Percentiles rank a stretch among this genome's conserved stretches.
phyloP scores from a whole-genome alignment of 352 stramenopile genomes.

The Globisporangium splendens region DNA sequence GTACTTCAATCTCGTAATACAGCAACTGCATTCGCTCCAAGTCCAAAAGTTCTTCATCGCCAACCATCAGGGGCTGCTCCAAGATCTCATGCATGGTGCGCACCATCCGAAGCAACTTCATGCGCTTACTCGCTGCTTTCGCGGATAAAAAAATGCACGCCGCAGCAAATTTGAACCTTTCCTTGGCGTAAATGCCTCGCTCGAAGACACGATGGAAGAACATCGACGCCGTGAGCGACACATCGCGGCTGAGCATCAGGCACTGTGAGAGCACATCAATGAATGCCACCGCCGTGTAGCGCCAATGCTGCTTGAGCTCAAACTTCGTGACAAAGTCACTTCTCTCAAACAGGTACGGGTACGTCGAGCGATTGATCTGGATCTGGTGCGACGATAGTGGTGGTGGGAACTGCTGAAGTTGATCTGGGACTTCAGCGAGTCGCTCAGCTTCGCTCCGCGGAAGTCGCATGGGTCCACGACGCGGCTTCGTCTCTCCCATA shows the following conservation, averaged over 20 bases:
- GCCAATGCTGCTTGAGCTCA: slow-evolving; percentile 81
- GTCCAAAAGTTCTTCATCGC: slow-evolving; percentile 83
- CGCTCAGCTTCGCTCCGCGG: slow-evolving; percentile 64
- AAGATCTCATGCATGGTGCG: slow-evolving; percentile 84
- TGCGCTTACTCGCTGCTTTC: slow-evolving; percentile 83
- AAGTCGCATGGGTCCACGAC: slow-evolving; percentile 42
- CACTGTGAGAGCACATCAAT: slow-evolving; percentile 75
- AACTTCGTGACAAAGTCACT: slow-evolving; percentile 47
- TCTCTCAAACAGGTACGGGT: slow-evolving; percentile 71
- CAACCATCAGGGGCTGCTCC: slow-evolving; percentile 58
- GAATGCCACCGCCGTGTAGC: slow-evolving; percentile 74
- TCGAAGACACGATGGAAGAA: slow-evolving; percentile 85
- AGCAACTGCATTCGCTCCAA: slow-evolving; percentile 82
- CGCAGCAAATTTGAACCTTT: slow-evolving; percentile 80
- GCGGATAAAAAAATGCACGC: slow-evolving; percentile 79
- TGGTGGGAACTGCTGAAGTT: slow-evolving; percentile 73
- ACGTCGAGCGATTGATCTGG: slow-evolving; percentile 72
- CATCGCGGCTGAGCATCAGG: slow-evolving; percentile 61
- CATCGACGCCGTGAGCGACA: slow-evolving; percentile 65
- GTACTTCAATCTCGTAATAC: slow-evolving; percentile 82
- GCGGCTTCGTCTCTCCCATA: slow-evolving; percentile 63
- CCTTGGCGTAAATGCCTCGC: slow-evolving; percentile 70
- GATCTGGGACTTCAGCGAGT: slow-evolving; percentile 59
- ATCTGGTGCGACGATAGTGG: slow-evolving; percentile 38
- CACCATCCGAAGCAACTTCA: slow-evolving; percentile 86